Evolutionary conservation across 768 basidiomycete species (phyloP), one percentile per base, ranked within the genome.

Genomic region (Rossbeevera mucosa): DNA sequence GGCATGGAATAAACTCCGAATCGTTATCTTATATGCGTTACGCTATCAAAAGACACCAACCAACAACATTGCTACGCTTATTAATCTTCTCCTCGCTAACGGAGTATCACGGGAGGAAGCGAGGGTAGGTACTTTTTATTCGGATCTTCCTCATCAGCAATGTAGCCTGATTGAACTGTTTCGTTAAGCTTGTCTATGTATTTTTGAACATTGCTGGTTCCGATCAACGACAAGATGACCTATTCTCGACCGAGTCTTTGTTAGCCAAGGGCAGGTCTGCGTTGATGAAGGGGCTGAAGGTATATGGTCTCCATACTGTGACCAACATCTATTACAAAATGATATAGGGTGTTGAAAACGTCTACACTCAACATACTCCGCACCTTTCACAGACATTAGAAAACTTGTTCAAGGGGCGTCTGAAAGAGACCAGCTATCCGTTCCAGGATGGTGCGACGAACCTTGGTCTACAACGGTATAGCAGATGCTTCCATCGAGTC

Each of bases 321-420:
- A 42, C 28, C 7, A 29, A 21, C 16, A 44, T n/a, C 16, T 49
- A 20, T 44, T 57, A 41, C 64, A 52, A 28, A 29, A 47, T 54
- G 22, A 30, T 56, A 4, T 50, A 94, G 91, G 96, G 96, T 2
- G 95, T 98, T 4, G 96, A 99, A 71, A 99, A 99, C 62, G 94
- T 98, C 14, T 99, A 97, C 67, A 99, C 93, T 51, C 96, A 98
- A 60, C 96, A 98, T 62, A 85, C 84, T 14, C 96, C 96, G 7
- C 94, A 94, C 69, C 75, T 99, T 5, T 85, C 88, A 1, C 88
- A 96, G 64, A 98, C 95, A 2, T 71, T 98, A 14, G 96, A 99
- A 62, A 80, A 88, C 48, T 71, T 99, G 4, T 80, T 94, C 62
- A 91, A 83, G 65, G 94, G 94, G 9, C 78, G 87, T 49, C 70